A percentile compares a stretch with the other conserved stretches of the same genome.
These are phyloP conservation scores for Volvariella surrecta DNA, from an alignment of 1,284 basidiomycete genomes.

Conservation along the genomic window DNA sequence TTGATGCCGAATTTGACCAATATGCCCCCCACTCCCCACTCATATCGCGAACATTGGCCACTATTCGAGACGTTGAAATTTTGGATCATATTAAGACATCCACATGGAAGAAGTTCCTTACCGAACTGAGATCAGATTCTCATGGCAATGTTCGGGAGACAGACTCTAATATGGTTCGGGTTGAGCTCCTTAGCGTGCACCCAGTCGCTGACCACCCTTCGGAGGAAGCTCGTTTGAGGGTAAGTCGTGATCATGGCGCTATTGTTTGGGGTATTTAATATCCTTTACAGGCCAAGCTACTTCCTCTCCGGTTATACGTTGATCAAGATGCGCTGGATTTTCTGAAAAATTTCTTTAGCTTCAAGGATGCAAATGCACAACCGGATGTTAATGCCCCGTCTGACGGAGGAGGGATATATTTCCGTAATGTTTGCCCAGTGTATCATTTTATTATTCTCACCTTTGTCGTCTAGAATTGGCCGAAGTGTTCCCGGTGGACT, in stretches of 20 bases:
- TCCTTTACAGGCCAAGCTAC: conserved; percentile 64
- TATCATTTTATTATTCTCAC: conserved; percentile 3
- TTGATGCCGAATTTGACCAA: conserved; percentile 61
- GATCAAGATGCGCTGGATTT: conserved; percentile 99
- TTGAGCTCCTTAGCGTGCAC: conserved; percentile 71
- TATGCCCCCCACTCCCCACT: conserved; percentile 50
- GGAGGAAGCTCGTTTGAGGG: conserved; percentile 78
- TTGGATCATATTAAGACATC: conserved; percentile 97
- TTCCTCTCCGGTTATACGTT: conserved; percentile 88
- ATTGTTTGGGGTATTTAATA: conserved; percentile 4
- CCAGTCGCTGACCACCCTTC: conserved; percentile 59
- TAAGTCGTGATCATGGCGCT: conserved; percentile 27
- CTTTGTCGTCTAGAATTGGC: conserved; percentile 57
- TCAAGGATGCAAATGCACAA: conserved; percentile 56
- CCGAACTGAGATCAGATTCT: conserved; percentile 74
- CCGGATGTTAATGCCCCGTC: conserved; percentile 25
- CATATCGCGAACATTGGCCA: conserved; percentile 59
- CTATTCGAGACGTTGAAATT: conserved; percentile 75
- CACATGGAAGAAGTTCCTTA: conserved; percentile 97
- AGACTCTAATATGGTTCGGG: conserved; percentile 86
- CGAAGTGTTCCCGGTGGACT: conserved; percentile 82
- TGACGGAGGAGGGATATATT: conserved; percentile 52
- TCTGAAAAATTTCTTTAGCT: conserved; percentile 92
- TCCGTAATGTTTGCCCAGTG: conserved; percentile 42
- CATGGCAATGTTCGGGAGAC: conserved; percentile 83